phyloP scores from a whole-genome alignment of 2,329 filamentous ascomycete species.

The Diaporthe sp. region DNA sequence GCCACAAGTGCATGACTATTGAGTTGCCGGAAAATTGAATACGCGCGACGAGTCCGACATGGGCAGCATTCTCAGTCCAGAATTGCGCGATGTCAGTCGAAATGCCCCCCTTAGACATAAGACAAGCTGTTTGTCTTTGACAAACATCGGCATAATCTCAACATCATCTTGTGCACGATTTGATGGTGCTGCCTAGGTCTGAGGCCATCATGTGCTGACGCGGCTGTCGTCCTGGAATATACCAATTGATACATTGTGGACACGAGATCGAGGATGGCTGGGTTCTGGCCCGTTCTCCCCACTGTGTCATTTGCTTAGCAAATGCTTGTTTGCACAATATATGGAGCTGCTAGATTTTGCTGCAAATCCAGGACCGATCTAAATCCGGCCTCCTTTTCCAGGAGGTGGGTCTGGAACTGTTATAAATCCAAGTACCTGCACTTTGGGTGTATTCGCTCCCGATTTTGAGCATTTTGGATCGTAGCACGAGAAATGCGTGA shows the following conservation, averaged over 20 bases:
- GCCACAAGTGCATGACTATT: too few species aligned
- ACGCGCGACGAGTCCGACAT: not conserved
- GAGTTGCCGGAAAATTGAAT: not conserved
- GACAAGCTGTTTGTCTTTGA: too few species aligned
- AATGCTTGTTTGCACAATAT: constrained; percentile 2
- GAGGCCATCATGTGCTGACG: not conserved
- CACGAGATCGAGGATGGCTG: not conserved
- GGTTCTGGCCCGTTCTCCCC: constrained; percentile 16
- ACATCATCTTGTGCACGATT: too few species aligned
- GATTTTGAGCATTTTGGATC: too few species aligned
- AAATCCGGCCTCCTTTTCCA: not conserved
- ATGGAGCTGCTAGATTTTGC: not conserved
- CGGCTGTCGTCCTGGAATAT: too few species aligned
- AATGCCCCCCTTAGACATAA: not conserved
- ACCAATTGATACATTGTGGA: not conserved
- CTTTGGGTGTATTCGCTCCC: not conserved
- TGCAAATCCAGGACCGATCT: not conserved
- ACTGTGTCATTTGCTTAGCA: constrained; percentile 18
- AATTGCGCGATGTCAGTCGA: not conserved
- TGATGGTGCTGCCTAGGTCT: not conserved
- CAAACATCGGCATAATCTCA: too few species aligned
- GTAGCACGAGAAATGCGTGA: too few species aligned
- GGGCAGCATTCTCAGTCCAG: not conserved
- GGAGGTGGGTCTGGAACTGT: too few species aligned
- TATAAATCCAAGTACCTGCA: not conserved